These are phyloP conservation scores for Dothidotthia symphoricarpi DNA, from an alignment of 2,329 filamentous ascomycete genomes.

Conservation along the genomic window DNA sequence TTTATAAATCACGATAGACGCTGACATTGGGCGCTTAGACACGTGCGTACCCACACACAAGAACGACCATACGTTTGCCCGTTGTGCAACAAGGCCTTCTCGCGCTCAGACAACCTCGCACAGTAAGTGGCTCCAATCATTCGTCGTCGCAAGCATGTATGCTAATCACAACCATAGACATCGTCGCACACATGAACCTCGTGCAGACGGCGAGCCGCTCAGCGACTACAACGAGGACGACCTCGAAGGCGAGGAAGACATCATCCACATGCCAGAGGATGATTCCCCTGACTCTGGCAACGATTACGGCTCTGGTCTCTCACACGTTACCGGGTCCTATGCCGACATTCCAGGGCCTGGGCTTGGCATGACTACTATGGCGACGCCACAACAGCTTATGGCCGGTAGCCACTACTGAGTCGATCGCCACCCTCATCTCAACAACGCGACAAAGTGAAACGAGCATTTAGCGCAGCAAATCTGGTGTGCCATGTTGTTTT, in stretches of 20 bases:
- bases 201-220: slow-evolving; percentile 62
- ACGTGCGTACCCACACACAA: slow-evolving; percentile 98
- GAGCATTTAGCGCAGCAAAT: slow-evolving; percentile 28
- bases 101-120: slow-evolving; percentile 95
- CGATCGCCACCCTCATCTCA: slow-evolving; percentile 12
- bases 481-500: slow-evolving; percentile 17
- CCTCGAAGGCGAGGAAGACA: slow-evolving; percentile 83
- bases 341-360: slow-evolving; percentile 38
- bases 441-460: slow-evolving; percentile 26
- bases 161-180: slow-evolving; percentile 55
- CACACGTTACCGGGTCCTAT: slow-evolving; percentile 34
- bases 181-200: slow-evolving; percentile 76
- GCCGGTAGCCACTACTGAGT: slow-evolving; percentile 46
- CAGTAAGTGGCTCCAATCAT: slow-evolving; percentile 62
- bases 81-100: slow-evolving; percentile 98
- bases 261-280: slow-evolving; percentile 74
- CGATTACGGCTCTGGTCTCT: slow-evolving; percentile 51
- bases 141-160: slow-evolving; percentile 12
- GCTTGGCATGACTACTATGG: slow-evolving; percentile 43
- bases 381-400: slow-evolving; percentile 45
- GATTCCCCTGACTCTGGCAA: slow-evolving; percentile 72
- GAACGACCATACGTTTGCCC: slow-evolving; percentile 98
- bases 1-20: slow-evolving; percentile 47
- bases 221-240: slow-evolving; percentile 73
- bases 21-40: slow-evolving; percentile 62